Evolutionary conservation across 2,329 filamentous ascomycete genomes (phyloP), one percentile per base, ranked within the genome.

Genomic region (Macrophomina tecta): DNA sequence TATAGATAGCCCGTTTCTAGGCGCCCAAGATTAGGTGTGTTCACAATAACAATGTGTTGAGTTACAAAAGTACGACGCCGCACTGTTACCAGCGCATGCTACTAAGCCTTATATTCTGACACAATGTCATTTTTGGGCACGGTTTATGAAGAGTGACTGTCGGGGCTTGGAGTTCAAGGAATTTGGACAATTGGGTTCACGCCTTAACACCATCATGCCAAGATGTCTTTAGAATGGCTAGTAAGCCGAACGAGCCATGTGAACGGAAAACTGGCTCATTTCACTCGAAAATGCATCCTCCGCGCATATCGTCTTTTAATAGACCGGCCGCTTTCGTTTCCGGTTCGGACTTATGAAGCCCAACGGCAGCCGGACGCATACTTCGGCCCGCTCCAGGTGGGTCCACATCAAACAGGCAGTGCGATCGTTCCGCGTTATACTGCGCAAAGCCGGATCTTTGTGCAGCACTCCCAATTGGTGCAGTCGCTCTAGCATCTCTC

Each of bases 381-480:
- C 46, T 49, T 49, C 46, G n/a, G 46, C 46, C 46, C 46, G 46
- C 46, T 49, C 46, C n/a, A n/a, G n/a, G n/a, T n/a, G n/a, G n/a
- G n/a, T n/a, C n/a, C 46, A 49, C 46, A 49, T 49, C 46, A 49
- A 49, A 49, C 46, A 3, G 46, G 5, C 46, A 23, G 46, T 49
- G 46, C 18, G 23, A 49, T 49, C 46, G 46, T 49, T 18, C 46
- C 46, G 46, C 46, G 28, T 16, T 49, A 49, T 49, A 16, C 12
- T 49, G 46, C 46, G n/a, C 5, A 49, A 49, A 49, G 46, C 46
- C 14, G 46, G 46, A 49, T 49, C 46, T 18, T 49, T 49, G 46
- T 49, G 46, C 46, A 49, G 46, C 46, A 72, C 62, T n/a, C 70
- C 46, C 11, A 70, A 55, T 1, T 62, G 34, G 42, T 69, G 66